Conservation (phyloP, 495 filamentous ascomycete species). For the Articulospora tetracladia region DNA sequence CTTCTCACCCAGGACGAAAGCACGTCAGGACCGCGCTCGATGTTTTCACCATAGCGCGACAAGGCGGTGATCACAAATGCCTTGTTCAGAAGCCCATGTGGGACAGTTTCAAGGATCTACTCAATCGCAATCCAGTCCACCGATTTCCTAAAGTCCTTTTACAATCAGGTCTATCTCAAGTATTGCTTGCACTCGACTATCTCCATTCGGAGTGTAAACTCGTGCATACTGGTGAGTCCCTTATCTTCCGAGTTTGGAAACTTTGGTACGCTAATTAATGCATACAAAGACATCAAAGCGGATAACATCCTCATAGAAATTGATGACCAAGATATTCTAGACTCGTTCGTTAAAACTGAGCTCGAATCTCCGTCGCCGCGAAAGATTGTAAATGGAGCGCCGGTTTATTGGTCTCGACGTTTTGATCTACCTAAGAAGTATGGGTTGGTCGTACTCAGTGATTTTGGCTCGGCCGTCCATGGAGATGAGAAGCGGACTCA, state of each 20-base stretch:
- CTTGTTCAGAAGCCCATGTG: conserved; percentile 17
- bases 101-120: conserved; percentile 9
- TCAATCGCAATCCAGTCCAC: neutral
- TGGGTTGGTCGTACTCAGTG: conserved; percentile 14
- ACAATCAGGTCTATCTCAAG: conserved; percentile 21
- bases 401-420: conserved; percentile 14
- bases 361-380: conserved; percentile 14
- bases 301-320: conserved; percentile 22
- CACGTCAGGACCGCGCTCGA: conserved; percentile 30
- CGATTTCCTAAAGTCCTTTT: conserved; percentile 26
- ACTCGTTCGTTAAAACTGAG: conserved; percentile 13
- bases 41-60: conserved; percentile 21
- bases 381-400: conserved; percentile 8
- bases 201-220: conserved; percentile 29
- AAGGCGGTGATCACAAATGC: conserved; percentile 15
- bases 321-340: conserved; percentile 15
- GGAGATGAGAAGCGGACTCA: conserved; percentile 10
- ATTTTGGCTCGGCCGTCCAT: conserved; percentile 20
- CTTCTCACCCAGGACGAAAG: conserved; percentile 20
- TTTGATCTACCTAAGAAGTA: conserved; percentile 6
- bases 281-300: conserved; percentile 19
- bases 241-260: neutral
- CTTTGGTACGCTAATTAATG: conserved; percentile 3
- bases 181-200: conserved; percentile 28
- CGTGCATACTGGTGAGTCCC: conserved; percentile 25